phyloP scores from a whole-genome alignment of 2,329 filamentous ascomycete species.

The Hymenoscyphus linearis region DNA sequence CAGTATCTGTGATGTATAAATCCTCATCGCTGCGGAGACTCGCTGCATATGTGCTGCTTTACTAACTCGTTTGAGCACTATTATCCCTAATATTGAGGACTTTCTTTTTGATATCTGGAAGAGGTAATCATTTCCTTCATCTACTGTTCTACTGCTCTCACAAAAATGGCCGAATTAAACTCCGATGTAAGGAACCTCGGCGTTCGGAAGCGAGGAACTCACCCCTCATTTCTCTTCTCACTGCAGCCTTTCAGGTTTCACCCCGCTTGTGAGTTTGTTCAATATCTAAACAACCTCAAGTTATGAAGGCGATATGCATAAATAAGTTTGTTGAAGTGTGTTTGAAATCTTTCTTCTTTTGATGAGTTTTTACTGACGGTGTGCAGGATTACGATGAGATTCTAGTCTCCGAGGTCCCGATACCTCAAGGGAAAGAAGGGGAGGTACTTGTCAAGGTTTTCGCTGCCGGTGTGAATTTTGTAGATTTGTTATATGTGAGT shows the following conservation, averaged over 20 bases:
- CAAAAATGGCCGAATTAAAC: not conserved
- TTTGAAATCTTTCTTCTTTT: not conserved
- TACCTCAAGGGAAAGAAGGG: slow-evolving; percentile 31
- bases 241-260: not conserved
- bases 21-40: too few species aligned
- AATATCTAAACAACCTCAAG: not conserved
- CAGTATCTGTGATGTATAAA: too few species aligned
- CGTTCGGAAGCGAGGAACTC: not conserved
- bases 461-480: slow-evolving; percentile 53
- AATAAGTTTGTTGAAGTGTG: not conserved
- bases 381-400: slow-evolving; percentile 28
- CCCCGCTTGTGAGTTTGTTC: not conserved
- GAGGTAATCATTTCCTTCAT: too few species aligned
- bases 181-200: not conserved
- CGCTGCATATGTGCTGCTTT: too few species aligned
- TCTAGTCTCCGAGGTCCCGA: slow-evolving; percentile 31
- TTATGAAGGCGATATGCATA: not conserved
- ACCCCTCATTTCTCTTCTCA: not conserved
- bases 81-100: too few species aligned
- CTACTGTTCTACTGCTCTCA: not conserved
- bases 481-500: slow-evolving; percentile 51
- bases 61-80: too few species aligned
- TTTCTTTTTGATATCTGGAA: too few species aligned
- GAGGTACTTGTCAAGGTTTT: slow-evolving; percentile 44
- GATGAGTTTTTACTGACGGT: slow-evolving; percentile 18